These are phyloP conservation scores for Diplodia sapinea DNA, from an alignment of 2,329 filamentous ascomycete species.

Conservation along the genomic window DNA sequence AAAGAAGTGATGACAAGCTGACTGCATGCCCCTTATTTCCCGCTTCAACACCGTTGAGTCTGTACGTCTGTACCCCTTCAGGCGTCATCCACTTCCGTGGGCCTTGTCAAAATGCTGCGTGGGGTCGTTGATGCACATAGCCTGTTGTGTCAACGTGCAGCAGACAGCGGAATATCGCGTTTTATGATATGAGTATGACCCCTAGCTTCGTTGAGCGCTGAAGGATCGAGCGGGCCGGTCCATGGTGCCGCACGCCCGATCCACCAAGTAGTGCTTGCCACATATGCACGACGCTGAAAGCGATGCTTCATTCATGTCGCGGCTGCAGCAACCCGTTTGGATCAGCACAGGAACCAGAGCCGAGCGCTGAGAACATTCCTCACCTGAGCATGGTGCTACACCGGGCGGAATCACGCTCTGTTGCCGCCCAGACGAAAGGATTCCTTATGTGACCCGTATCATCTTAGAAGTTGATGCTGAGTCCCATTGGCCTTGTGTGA, in stretches of 20 bases:
- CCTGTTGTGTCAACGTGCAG: background rate
- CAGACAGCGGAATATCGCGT: background rate
- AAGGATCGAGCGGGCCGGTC: slow-evolving; percentile 13
- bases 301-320: background rate
- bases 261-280: background rate
- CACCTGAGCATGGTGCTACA: background rate
- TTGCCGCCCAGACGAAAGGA: background rate
- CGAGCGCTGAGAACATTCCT: background rate
- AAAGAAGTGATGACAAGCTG: background rate
- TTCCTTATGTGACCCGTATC: slow-evolving; percentile 10
- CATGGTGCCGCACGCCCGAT: slow-evolving; percentile 11
- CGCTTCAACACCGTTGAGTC: background rate
- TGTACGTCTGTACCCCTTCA: background rate
- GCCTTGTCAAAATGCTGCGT: background rate
- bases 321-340: background rate
- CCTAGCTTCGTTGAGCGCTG: background rate
- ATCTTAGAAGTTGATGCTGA: slow-evolving; percentile 8
- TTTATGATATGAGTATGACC: background rate
- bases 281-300: slow-evolving; percentile 17
- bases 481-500: slow-evolving; percentile 10
- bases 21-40: background rate
- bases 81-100: too few species aligned
- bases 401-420: background rate
- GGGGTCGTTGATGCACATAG: background rate
- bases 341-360: background rate